Evolutionary conservation across 345 rosid genomes (phyloP), one percentile per base, ranked within the genome.

Genomic region (Viola odorata): DNA sequence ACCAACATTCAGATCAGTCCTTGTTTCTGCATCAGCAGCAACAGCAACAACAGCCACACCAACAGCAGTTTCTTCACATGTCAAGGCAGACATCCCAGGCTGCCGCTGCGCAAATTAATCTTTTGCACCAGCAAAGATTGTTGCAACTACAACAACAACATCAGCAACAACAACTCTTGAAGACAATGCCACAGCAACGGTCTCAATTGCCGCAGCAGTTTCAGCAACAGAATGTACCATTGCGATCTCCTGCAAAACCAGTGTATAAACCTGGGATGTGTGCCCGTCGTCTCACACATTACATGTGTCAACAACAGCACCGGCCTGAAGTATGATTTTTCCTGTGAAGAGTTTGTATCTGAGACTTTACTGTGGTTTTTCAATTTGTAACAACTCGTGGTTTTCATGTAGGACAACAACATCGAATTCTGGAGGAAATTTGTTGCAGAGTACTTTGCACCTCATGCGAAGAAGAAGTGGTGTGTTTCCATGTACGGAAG

Each of bases 401-500:
- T 65, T 59, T 50, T 69, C 60, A 44, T 78, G 75, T 70, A 94
- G 99, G 99, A 94, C 78, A 94, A 94, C 72, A 90, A 82, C 60
- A 90, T 94, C 67, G 97, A 94, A 49, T 94, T 90, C 69, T 94
- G 99, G 99, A 94, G 99, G 70, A 94, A 84, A 74, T 94, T 86
- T 77, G 99, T 94, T 45, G 72, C 88, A 0, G 97, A 94, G 69
- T 94, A 75, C 77, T 94, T 82, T 80, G 96, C 97, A 73, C 95
- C 96, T 23, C 77, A 85, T 71, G 97, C 97, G 41, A 94, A 84
- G 73, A 94, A 94, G 79, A 90, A 86, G 76, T 90, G 96, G 99
- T 94, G 99, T 61, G 99, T 94, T 70, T 94, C 96, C n/a, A 80
- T 94, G 96, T 94, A 94, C 61, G 97, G 99, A 79, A 88, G 83